A percentile compares a stretch with the other conserved stretches of the same genome.
These are phyloP conservation scores for Ananas comosus DNA, from an alignment of 176 grass and related monocot species.

Conservation along the genomic window DNA sequence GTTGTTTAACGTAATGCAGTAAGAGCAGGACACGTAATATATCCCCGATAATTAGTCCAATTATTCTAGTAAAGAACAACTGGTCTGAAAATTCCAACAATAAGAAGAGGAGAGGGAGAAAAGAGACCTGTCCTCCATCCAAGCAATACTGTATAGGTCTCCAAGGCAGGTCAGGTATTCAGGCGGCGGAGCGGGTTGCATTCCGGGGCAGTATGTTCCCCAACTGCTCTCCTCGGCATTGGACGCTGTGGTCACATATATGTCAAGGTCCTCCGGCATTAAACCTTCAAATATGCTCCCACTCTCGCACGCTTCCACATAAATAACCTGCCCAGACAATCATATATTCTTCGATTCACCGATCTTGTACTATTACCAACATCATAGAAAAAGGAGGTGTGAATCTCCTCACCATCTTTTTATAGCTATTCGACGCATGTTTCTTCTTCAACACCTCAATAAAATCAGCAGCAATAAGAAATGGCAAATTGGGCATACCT, in stretches of 20 bases:
- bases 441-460: slow-evolving; percentile 67
- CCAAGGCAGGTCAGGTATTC: slow-evolving; percentile 76
- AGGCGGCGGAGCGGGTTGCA: slow-evolving; percentile 44
- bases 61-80: background rate
- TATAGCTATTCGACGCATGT: slow-evolving; percentile 65
- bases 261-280: slow-evolving; percentile 64
- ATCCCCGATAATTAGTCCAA: too few relatives aligned
- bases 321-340: slow-evolving; percentile 54
- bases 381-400: background rate
- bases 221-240: slow-evolving; percentile 73
- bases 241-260: slow-evolving; percentile 79
- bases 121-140: slow-evolving; percentile 92
- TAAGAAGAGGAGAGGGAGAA: background rate
- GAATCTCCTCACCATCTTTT: slow-evolving; percentile 61
- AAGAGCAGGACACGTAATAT: too few relatives aligned
- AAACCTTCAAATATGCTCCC: slow-evolving; percentile 91
- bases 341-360: slow-evolving; percentile 10
- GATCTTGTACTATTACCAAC: background rate
- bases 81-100: background rate
- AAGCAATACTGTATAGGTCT: slow-evolving; percentile 84
- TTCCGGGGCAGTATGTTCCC: slow-evolving; percentile 81
- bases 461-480: slow-evolving; percentile 71
- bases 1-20: too few relatives aligned
- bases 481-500: slow-evolving; percentile 86
- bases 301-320: slow-evolving; percentile 92